These are phyloP conservation scores for Lyophyllum shimeji DNA, from an alignment of 768 basidiomycete species.

Conservation along the genomic window DNA sequence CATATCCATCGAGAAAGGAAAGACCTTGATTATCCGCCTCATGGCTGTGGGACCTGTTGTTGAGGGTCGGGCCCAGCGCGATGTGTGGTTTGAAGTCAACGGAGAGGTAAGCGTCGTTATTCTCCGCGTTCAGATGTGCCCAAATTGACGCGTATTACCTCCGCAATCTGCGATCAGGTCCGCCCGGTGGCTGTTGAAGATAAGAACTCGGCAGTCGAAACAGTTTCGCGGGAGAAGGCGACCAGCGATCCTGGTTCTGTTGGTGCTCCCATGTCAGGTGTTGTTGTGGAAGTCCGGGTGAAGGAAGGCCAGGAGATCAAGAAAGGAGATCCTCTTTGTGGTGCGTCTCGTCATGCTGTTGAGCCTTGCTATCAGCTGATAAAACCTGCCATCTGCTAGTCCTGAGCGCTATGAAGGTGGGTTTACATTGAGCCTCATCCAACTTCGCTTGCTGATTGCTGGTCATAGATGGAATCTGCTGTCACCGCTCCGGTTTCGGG, in stretches of 20 bases:
- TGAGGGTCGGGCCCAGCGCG: constrained; percentile 87
- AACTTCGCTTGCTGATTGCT: constrained; percentile 13
- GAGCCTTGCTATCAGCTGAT: constrained; percentile 19
- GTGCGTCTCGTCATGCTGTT: constrained; percentile 44
- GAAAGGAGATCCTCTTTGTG: constrained; percentile 95
- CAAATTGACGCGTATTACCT: constrained; percentile 8
- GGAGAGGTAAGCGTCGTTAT: constrained; percentile 67
- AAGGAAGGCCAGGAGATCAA: constrained; percentile 98
- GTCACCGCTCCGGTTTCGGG: constrained; percentile 97
- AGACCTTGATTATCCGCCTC: constrained; percentile 93
- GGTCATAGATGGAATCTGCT: constrained; percentile 89
- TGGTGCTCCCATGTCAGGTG: constrained; percentile 96
- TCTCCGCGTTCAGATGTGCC: constrained; percentile 4
- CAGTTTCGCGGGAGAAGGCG: constrained; percentile 92
- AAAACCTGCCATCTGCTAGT: constrained; percentile 45
- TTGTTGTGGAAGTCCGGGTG: constrained; percentile 96
- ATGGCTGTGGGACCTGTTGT: constrained; percentile 95
- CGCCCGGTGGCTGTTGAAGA: constrained; percentile 96
- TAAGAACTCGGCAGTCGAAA: constrained; percentile 96
- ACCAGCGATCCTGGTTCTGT: constrained; percentile 94
- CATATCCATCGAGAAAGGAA: constrained; percentile 94
- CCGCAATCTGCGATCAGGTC: constrained; percentile 49
- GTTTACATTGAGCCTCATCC: constrained; percentile 20
- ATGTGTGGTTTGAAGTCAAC: constrained; percentile 98
- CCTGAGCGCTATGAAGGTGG: constrained; percentile 94